Evolutionary conservation across 257 asterid species (phyloP).

Genomic region (Leonotis leonurus): DNA sequence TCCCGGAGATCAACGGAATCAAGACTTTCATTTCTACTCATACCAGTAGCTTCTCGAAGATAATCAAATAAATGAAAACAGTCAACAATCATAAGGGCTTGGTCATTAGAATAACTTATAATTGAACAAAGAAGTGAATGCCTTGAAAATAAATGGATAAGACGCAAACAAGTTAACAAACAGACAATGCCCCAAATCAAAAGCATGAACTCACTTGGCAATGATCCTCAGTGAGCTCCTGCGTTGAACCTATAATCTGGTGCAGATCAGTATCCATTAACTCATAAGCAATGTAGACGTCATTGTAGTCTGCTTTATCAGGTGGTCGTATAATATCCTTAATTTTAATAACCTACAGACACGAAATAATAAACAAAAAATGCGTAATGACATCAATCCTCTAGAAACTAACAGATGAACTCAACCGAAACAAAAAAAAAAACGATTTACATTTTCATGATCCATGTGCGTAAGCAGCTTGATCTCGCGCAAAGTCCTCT

Average conservation of each 20-base stretch:
- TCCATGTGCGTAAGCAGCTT: conserved; percentile 91
- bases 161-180: conserved; percentile 3
- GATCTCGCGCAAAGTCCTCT: conserved; percentile 78
- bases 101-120: not conserved
- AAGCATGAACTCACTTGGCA: conserved; percentile 54
- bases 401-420: not conserved
- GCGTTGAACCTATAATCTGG: conserved; percentile 76
- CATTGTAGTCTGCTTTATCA: conserved; percentile 51
- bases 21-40: not conserved
- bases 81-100: not conserved
- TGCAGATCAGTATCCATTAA: conserved; percentile 90
- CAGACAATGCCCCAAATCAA: not conserved
- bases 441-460: conserved; percentile 59
- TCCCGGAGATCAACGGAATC: not conserved
- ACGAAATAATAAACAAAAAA: not conserved
- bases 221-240: conserved; percentile 76
- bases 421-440: not conserved
- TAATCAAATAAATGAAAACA: not conserved
- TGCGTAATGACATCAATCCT: not conserved
- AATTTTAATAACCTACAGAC: conserved; percentile 54
- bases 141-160: not conserved
- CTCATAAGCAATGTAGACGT: conserved; percentile 76
- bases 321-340: conserved; percentile 76
- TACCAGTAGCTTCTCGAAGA: not conserved
- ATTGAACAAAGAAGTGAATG: not conserved